A percentile compares a stretch with the other conserved stretches of the same genome.
Evolutionary conservation across 495 filamentous ascomycete genomes (phyloP).

Genomic region (Penicillium mononematosum): DNA sequence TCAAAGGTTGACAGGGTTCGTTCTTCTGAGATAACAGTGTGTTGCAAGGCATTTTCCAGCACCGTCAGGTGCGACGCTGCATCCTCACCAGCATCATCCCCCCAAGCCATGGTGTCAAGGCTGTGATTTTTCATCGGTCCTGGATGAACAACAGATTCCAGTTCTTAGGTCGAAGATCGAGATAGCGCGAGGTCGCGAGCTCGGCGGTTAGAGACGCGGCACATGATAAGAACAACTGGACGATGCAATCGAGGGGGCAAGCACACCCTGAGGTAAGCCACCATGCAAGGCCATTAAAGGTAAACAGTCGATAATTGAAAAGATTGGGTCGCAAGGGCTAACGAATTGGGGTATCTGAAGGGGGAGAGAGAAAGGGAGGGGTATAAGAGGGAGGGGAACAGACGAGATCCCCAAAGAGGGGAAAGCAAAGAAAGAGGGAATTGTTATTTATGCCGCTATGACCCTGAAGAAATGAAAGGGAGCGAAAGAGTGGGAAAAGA

Average conservation of each 20-base stretch:
- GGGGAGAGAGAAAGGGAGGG: conserved; percentile 20
- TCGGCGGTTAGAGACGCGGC: conserved; percentile 31
- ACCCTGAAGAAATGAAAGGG: conserved; percentile 8
- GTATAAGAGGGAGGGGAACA: conserved; percentile 12
- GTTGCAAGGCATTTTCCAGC: conserved; percentile 32
- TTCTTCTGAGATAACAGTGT: conserved; percentile 27
- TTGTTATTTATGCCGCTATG: not conserved
- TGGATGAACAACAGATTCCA: conserved; percentile 13
- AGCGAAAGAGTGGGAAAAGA: conserved; percentile 9
- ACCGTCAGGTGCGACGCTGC: conserved; percentile 22
- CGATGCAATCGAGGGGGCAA: conserved; percentile 24
- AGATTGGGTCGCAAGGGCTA: conserved; percentile 25
- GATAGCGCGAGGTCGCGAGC: conserved; percentile 38
- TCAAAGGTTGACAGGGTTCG: conserved; percentile 51
- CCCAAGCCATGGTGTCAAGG: conserved; percentile 19
- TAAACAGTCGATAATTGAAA: conserved; percentile 27
- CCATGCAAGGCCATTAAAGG: conserved; percentile 37
- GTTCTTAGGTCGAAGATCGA: conserved; percentile 18
- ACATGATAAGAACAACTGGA: conserved; percentile 39
- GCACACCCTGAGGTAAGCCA: conserved; percentile 34
- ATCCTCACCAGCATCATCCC: conserved; percentile 12
- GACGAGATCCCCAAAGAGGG: conserved; percentile 5
- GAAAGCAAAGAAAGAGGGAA: conserved; percentile 6
- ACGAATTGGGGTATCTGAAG: conserved; percentile 21
- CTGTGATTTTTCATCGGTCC: conserved; percentile 16